phyloP scores from a whole-genome alignment of 1,284 basidiomycete species.

The Trichosporon inkin region DNA sequence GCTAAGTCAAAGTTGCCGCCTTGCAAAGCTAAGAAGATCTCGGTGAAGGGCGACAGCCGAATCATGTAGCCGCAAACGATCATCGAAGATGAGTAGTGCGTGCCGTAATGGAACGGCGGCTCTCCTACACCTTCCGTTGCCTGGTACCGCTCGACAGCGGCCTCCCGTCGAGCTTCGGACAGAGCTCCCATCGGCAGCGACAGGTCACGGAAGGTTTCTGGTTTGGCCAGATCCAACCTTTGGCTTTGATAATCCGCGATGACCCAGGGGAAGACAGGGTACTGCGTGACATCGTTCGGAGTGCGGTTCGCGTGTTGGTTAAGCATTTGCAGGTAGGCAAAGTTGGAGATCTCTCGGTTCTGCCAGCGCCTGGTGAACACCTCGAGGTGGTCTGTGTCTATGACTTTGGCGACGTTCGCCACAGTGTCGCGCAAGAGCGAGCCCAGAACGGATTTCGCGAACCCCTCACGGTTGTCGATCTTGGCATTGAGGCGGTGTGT shows the following conservation, averaged over 20 bases:
- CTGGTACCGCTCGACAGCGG: constrained; percentile 68
- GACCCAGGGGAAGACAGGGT: constrained; percentile 88
- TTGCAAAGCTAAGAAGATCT: constrained; percentile 71
- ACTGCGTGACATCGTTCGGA: constrained; percentile 87
- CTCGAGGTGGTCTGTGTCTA: constrained; percentile 48
- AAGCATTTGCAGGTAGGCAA: constrained; percentile 74
- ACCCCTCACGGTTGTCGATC: constrained; percentile 42
- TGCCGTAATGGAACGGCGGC: constrained; percentile 83
- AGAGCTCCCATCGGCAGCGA: constrained; percentile 89
- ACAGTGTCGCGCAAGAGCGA: constrained; percentile 50
- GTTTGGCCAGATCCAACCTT: constrained; percentile 64
- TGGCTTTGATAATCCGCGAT: constrained; percentile 77
- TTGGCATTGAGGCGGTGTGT: constrained; percentile 57
- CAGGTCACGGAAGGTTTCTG: constrained; percentile 65
- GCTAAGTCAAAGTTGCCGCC: constrained; percentile 96
- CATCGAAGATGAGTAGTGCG: constrained; percentile 95
- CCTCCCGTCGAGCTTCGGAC: constrained; percentile 65
- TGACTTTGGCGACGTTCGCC: constrained; percentile 45
- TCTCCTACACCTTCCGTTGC: constrained; percentile 77
- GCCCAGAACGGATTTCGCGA: constrained; percentile 44
- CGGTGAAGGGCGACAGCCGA: constrained; percentile 80
- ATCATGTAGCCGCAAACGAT: constrained; percentile 95
- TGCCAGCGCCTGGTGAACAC: constrained; percentile 65
- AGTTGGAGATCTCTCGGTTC: constrained; percentile 81
- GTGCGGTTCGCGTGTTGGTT: constrained; percentile 89